These are phyloP conservation scores for Cryptococcus sp. DNA, from an alignment of 1,284 basidiomycete genomes.

Conservation along the genomic window DNA sequence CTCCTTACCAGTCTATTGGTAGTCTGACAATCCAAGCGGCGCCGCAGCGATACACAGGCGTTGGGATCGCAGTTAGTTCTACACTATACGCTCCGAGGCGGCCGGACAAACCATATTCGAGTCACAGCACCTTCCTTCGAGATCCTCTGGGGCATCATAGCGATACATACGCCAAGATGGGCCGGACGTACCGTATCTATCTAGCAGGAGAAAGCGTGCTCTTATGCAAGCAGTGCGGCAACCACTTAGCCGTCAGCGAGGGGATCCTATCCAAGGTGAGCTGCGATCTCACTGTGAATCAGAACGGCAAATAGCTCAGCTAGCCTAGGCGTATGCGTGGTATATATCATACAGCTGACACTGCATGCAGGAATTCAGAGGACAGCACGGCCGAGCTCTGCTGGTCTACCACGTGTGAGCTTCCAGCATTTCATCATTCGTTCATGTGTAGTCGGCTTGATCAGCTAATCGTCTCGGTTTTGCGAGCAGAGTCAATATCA, in stretches of 20 bases:
- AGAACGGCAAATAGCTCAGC: slow-evolving; percentile 6
- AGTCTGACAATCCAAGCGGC: no score
- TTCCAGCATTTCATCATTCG: background rate
- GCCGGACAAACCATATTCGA: no score
- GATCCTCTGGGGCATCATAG: no score
- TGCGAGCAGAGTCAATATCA: slow-evolving; percentile 74
- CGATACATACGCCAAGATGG: slow-evolving; percentile 29
- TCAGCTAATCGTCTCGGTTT: slow-evolving; percentile 3
- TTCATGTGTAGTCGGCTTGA: background rate
- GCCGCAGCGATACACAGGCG: no score
- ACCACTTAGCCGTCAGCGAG: slow-evolving; percentile 90
- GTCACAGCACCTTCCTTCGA: no score
- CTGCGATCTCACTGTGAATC: slow-evolving; percentile 14
- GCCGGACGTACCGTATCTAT: slow-evolving; percentile 65
- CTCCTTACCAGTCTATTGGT: no score
- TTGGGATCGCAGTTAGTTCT: no score
- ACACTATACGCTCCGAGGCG: no score
- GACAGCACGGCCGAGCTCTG: slow-evolving; percentile 92
- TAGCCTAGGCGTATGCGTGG: background rate
- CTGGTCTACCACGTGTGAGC: slow-evolving; percentile 87
- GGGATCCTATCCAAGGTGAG: slow-evolving; percentile 86
- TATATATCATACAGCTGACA: background rate
- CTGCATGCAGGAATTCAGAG: slow-evolving; percentile 75
- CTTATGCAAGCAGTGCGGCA: slow-evolving; percentile 85
- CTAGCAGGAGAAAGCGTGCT: slow-evolving; percentile 86